Evolutionary conservation across 108 stramenopile genomes (phyloP), one percentile per base, ranked within the genome.

Genomic region (Fragilariopsis cylindrus): DNA sequence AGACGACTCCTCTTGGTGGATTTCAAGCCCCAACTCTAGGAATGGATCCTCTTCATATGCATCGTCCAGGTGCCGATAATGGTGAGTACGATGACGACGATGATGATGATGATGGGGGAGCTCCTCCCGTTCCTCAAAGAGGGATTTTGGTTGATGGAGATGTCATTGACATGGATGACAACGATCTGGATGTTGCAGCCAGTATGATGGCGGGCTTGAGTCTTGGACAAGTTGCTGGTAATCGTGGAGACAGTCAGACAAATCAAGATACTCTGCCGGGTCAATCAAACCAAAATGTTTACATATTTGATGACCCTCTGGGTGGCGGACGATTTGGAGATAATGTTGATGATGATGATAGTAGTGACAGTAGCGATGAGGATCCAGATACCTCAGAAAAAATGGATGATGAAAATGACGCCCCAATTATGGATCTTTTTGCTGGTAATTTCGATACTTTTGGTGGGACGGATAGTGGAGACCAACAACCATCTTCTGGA

Each of bases 131-230:
- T 50, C 88, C 87, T 60, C 79, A 79, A 40, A 71, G 85, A 53
- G 82, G 84, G n/a, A 40, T 84, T n/a, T 56, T 82, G 7, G 87
- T 74, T 0, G 85, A 82, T 62, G 78, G 84, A 4, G 87, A 79
- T 41, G 84, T 80, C 48, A 89, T 92, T 58, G 95, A 92, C 57
- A 91, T 96, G 84, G 90, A 94, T 69, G 93, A 96, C 44, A 88
- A 83, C 76, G 96, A 96, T 65, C 62, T 96, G 9, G 96, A 96
- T 73, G 88, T 94, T 63, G 96, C 96, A 13, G 96, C 90, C 9
- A 86, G 74, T 66, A 96, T 96, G 92, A 95, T 96, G 83, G 90
- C 86, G 52, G 84, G 90, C 7, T 65, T 95, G 49, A 84, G 73
- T 46, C 70, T 96, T 66, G 75, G 73, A 46, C 72, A 64, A 5